Conservation (phyloP, 805 yeast genomes). For the Candida easanensis region DNA sequence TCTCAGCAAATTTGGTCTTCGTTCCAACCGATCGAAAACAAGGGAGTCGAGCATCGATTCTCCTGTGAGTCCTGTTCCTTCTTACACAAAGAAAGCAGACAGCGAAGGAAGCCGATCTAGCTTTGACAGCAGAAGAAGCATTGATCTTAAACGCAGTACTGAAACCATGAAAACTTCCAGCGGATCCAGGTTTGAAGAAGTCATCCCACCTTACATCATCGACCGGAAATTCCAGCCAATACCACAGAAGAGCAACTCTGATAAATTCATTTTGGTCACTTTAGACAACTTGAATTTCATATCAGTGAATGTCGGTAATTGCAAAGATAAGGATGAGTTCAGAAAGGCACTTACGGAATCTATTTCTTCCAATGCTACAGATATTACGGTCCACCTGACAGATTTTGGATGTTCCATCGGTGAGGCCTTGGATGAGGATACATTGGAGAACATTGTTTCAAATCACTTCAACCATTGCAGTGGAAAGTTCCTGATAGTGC, state of each 20-base stretch:
- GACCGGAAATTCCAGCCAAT: constrained; percentile 39
- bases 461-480: constrained; percentile 33
- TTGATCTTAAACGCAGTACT: constrained; percentile 6
- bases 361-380: constrained; percentile 29
- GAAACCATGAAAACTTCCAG: constrained; percentile 6
- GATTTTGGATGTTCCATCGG: constrained; percentile 66
- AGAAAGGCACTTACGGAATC: constrained; percentile 39
- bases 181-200: constrained; percentile 8
- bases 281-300: constrained; percentile 56
- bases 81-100: constrained; percentile 2
- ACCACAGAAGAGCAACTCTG: constrained; percentile 30
- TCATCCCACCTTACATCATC: constrained; percentile 21
- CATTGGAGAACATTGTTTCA: constrained; percentile 37
- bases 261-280: constrained; percentile 52
- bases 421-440: constrained; percentile 48
- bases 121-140: constrained; percentile 7
- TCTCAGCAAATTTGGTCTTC: constrained; percentile 23
- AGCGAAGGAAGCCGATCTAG: constrained; percentile 8
- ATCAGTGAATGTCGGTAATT: constrained; percentile 41
- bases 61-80: constrained; percentile 19
- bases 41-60: constrained; percentile 16
- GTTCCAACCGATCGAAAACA: constrained; percentile 15
- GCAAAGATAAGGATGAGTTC: constrained; percentile 33
- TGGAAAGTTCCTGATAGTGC: constrained; percentile 32
- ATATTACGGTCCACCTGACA: constrained; percentile 53